A percentile compares a stretch with the other conserved stretches of the same genome.
These are phyloP conservation scores for Daucus carota DNA, from an alignment of 129 eudicot genomes.

Conservation along the genomic window DH1_v3.0 NC_030382.2:57064501-57065000, in stretches of 20 bases:
- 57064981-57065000: no score
- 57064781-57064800: constrained; percentile 32
- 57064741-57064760: constrained; percentile 57
- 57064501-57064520: not conserved
- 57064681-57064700: constrained; percentile 40
- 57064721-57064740: constrained; percentile 59
- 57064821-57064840: not conserved
- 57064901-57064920: no score
- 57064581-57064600: constrained; percentile 66
- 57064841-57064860: no score
- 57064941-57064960: no score
- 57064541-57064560: constrained; percentile 45
- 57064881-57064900: no score
- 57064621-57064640: constrained; percentile 36
- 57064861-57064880: no score
- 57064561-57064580: constrained; percentile 53
- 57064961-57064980: no score
- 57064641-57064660: constrained; percentile 44
- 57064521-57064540: constrained; percentile 49
- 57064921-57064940: no score
- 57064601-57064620: constrained; percentile 48
- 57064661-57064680: constrained; percentile 37
- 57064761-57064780: constrained; percentile 56
- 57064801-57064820: constrained; percentile 60
- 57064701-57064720: constrained; percentile 61